Evolutionary conservation across 2,329 filamentous ascomycete species (phyloP), one percentile per base, ranked within the genome.

Genomic region (Colletotrichum tabaci): DNA sequence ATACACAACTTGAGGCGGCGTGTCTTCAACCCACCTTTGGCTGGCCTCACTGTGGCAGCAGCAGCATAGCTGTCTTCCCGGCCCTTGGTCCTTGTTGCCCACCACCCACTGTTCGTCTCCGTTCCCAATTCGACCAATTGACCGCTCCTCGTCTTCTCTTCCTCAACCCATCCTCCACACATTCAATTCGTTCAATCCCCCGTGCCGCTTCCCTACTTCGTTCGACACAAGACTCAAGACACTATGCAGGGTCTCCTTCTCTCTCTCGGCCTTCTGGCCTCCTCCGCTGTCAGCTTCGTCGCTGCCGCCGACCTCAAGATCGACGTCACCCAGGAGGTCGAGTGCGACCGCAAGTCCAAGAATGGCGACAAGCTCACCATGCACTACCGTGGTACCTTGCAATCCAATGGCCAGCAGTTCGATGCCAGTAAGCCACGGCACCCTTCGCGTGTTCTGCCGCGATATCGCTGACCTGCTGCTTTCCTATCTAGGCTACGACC

Each of bases 331-430:
- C 87, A 90, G 71, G 85, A 89, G 35, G 92, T 93, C 74, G 90
- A 94, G 76, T 98, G 95, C 87, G 90, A 90, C 61, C 92, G 94
- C 82, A 95, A 94, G 85, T 93, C 90, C 18, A 78, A 88, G 78
- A 89, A 88, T 73, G 94, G 94, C 75, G 95, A 98, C 84, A 90
- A 87, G 74, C 91, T 98, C 79, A 87, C 91, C 66, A 94, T 98
- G 78, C 95, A 98, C 86, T 98, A 98, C 87, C 89, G 89, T 67
- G 96, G 96, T 77, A 96, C 93, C 1, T 89, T 98, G 42, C 88
- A 90, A 73, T 84, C 85, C 62, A 89, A 91, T 74, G 96, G 95
- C 77, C 86, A 89, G 73, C 87, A 96, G 81, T 98, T 98, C 79
- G 96, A 98, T 84, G 90, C 94, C 74, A 91, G 89, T 88, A 53